A percentile compares a stretch with the other conserved stretches of the same genome.
phyloP scores from a whole-genome alignment of 306 rosid species.

The Delonix regia region DNA sequence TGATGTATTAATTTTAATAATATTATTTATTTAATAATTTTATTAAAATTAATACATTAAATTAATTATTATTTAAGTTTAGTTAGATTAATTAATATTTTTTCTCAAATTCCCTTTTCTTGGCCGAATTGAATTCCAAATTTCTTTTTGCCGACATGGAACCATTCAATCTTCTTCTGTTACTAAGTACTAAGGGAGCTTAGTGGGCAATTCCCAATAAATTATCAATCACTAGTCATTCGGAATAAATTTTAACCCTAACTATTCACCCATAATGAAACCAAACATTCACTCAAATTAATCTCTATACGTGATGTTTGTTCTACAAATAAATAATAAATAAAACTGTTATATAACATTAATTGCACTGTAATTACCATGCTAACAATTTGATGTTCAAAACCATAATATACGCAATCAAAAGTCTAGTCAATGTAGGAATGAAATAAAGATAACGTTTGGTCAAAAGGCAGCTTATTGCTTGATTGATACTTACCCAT shows the following conservation, averaged over 20 bases:
- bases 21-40: too few species aligned
- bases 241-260: conserved; percentile 18
- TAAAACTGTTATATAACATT: too few species aligned
- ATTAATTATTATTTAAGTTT: too few species aligned
- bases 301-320: too few species aligned
- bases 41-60: too few species aligned
- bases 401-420: neutral
- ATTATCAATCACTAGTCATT: too few species aligned
- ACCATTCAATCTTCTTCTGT: conserved; percentile 20
- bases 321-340: too few species aligned
- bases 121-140: neutral
- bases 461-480: conserved; percentile 11
- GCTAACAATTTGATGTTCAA: too few species aligned
- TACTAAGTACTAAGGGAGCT: conserved; percentile 29
- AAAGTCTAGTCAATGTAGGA: neutral
- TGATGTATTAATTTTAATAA: too few species aligned
- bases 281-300: too few species aligned
- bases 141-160: neutral
- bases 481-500: neutral
- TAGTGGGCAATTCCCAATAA: conserved; percentile 40
- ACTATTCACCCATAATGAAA: conserved; percentile 26
- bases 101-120: neutral
- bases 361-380: too few species aligned
- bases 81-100: too few species aligned
- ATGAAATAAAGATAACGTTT: neutral